Evolutionary conservation across 1,284 basidiomycete species (phyloP), one percentile per base, ranked within the genome.

Genomic region (Ganoderma sp.): DNA sequence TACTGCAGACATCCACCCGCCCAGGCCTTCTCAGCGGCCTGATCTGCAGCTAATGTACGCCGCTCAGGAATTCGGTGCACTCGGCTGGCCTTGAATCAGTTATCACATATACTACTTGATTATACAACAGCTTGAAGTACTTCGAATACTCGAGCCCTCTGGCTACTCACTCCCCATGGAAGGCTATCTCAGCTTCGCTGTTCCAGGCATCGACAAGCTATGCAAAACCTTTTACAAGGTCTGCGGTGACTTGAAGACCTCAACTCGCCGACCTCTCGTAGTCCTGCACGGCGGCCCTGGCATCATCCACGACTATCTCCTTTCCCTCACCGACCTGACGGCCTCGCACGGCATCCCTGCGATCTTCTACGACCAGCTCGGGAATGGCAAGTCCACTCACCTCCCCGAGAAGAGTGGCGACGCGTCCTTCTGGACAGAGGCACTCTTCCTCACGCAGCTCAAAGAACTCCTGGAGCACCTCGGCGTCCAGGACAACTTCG

Each of bases 381-480:
- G 85, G 9, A 80, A 73, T 52, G 84, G 82, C 2, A 66, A 71
- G 50, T 85, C 84, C 6, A 81, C 83, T 1, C 83, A 83, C 62
- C 77, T 80, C 2, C 75, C 64, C 0, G 79, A 81, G 17, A 83
- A 81, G 66, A 50, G 68, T 9, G 78, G 69, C 19, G 76, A 78
- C 1, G 69, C 69, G 19, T 67, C 68, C 0, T 86, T 86, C 73
- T 87, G 85, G 85, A 84, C 81, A 4, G 73, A 79, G 9, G 78
- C 83, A 19, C 79, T 87, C 14, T 87, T 86, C 75, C 75, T 86
- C 70, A 79, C 83, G 67, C 84, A 88, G 73, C 79, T 87, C 10
- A 79, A 82, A n/a, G 84, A 81, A 67, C 72, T 87, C 0, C 69
- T 86, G 14, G 34, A 66, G 7, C 74, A 82, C 57, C 75, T 87